Evolutionary conservation across 495 filamentous ascomycete species (phyloP).

Genomic region (Trichoderma erinaceum): DNA sequence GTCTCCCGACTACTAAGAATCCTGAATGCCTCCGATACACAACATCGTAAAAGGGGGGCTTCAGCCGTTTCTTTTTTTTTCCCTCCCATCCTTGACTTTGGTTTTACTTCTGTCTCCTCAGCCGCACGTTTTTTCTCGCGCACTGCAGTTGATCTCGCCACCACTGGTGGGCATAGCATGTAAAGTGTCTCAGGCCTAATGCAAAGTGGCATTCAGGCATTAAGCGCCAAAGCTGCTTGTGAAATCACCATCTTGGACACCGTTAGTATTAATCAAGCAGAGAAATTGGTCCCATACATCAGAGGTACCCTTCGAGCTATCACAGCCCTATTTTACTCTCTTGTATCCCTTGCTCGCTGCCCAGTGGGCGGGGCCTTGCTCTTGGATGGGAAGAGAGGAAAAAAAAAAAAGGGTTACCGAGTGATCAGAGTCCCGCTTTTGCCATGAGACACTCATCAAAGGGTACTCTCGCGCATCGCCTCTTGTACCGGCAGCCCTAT

Average conservation of each 20-base stretch:
- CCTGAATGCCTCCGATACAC: background rate
- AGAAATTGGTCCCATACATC: background rate
- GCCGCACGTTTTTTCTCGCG: too few relatives aligned
- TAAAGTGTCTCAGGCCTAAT: too few relatives aligned
- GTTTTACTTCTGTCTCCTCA: too few relatives aligned
- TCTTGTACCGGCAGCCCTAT: background rate
- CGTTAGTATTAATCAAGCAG: too few relatives aligned
- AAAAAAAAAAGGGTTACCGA: conserved; percentile 14
- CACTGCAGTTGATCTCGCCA: too few relatives aligned
- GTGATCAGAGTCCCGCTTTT: conserved; percentile 14
- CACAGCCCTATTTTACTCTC: background rate
- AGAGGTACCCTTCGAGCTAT: background rate
- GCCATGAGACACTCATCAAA: conserved; percentile 13
- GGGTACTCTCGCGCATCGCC: background rate
- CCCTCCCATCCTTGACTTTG: too few relatives aligned
- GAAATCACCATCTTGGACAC: too few relatives aligned
- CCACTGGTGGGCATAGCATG: too few relatives aligned
- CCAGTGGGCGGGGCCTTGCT: background rate
- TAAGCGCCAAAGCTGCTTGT: too few relatives aligned
- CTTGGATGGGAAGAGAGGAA: background rate
- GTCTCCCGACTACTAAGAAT: too few relatives aligned
- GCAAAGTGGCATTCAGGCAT: too few relatives aligned
- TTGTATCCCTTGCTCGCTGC: background rate
- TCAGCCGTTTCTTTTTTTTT: too few relatives aligned
- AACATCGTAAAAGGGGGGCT: background rate